Conservation (phyloP, 2,329 filamentous ascomycete species). For the Cytospora piceicola region DNA sequence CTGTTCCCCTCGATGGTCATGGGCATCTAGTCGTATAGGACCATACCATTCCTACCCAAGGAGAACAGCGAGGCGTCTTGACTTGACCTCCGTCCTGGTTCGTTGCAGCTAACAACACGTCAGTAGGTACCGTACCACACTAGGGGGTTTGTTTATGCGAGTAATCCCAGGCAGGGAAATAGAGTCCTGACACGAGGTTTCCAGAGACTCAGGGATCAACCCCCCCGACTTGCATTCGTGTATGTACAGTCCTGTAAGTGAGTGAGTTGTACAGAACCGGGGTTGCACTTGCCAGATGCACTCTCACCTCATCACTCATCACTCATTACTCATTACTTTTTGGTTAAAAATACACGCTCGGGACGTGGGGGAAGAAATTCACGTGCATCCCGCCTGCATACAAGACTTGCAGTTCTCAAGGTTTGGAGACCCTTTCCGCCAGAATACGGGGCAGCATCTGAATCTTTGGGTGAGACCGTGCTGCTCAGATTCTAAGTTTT, state of each 20-base stretch:
- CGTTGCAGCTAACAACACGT: not conserved
- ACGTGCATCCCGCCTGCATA: not conserved
- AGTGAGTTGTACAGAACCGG: not conserved
- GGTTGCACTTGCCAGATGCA: not conserved
- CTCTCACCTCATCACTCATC: not conserved
- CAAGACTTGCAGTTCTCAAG: not conserved
- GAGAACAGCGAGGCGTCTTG: too few relatives aligned
- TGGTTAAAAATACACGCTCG: too few relatives aligned
- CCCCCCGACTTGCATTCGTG: not conserved
- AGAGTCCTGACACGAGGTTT: not conserved
- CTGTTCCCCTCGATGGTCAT: not conserved
- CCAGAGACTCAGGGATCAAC: not conserved
- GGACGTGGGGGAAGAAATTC: not conserved
- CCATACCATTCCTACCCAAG: not conserved
- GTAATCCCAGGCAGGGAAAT: not conserved
- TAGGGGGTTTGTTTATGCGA: not conserved
- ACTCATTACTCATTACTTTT: too few relatives aligned
- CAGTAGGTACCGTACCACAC: not conserved
- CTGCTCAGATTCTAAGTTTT: not conserved
- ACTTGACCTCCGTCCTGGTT: not conserved
- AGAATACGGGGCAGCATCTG: not conserved
- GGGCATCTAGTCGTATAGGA: not conserved
- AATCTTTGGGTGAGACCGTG: not conserved
- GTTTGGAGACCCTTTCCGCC: not conserved
- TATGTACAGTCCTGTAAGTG: not conserved